Evolutionary conservation across 441 rosid species (phyloP), one percentile per base, ranked within the genome.

Genomic region (Erodium moschatum): DNA sequence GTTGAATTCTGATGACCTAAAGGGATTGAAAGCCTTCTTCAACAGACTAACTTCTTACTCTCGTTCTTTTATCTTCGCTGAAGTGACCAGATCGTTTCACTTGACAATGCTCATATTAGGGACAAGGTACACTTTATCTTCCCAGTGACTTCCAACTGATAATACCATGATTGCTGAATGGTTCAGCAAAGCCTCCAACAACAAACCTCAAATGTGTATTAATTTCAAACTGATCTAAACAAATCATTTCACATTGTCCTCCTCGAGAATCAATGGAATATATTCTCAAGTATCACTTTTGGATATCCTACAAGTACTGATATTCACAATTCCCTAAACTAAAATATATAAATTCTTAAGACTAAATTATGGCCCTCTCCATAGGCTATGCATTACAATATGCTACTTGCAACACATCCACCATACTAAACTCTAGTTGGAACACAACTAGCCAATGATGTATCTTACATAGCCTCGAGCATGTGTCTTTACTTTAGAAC

Each of bases 401-500:
- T 48, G 6, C 16, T 48, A 12, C 54, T 48, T 48, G 54, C 54
- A 48, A 48, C 12, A 16, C 18, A 48, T 48, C 15, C 54, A 48
- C 54, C 54, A 48, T 48, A 48, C 54, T 48, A n/a, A 4, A 13
- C 16, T 48, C 54, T 48, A 13, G 16, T 48, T 48, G 16, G 16
- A 2, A 3, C 54, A 13, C 27, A 58, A 20, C 31, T 19, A 58
- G 27, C 31, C 5, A 58, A 11, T 58, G 63, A 6, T 58, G 2
- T 58, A 58, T 58, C 63, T 58, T 58, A 20, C 63, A 20, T 20
- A 58, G 0, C 63, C 29, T 58, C 63, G 2, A 56, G 63, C 63
- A 19, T 56, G 63, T 1, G 29, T 20, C 29, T 58, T 58, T 58
- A 11, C 13, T 21, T 58, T 21, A 19, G 64, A 58, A 2, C 12